Conservation (phyloP, 2,329 filamentous ascomycete genomes). For the Penicillium expansum region DNA sequence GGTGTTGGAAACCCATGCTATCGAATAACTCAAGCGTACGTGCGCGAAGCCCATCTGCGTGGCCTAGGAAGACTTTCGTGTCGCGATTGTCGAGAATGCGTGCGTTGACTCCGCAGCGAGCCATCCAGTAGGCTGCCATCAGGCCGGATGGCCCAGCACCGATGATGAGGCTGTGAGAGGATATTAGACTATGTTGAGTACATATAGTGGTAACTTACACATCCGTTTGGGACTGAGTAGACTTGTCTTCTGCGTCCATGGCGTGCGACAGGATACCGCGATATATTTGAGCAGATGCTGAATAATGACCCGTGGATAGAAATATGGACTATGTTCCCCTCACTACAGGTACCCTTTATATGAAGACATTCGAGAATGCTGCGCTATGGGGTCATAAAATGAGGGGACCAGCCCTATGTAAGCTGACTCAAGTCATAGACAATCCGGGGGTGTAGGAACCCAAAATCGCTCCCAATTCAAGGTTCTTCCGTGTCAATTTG, state of each 20-base stretch:
- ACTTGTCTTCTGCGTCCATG: not conserved
- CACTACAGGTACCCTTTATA: not conserved
- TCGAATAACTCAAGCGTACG: conserved; percentile 56
- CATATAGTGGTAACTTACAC: not conserved
- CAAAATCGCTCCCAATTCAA: not conserved
- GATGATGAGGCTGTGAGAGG: conserved; percentile 37
- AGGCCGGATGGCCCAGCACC: conserved; percentile 52
- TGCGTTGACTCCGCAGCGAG: conserved; percentile 48
- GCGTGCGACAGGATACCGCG: not conserved
- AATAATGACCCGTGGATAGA: not conserved
- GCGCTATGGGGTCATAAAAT: not conserved
- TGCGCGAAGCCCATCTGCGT: conserved; percentile 24
- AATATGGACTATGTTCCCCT: not conserved
- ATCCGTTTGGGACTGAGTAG: not conserved
- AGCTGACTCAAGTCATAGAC: not conserved
- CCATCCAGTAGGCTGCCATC: conserved; percentile 52
- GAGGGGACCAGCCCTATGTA: not conserved
- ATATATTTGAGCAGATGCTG: not conserved
- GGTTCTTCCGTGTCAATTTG: not conserved
- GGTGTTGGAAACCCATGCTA: conserved; percentile 65
- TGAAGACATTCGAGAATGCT: not conserved
- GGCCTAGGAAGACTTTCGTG: conserved; percentile 35
- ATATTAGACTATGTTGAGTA: not conserved
- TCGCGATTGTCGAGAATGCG: conserved; percentile 49
- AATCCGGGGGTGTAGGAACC: not conserved